A percentile compares a stretch with the other conserved stretches of the same genome.
phyloP scores from a whole-genome alignment of 2,329 filamentous ascomycete genomes.

The Arthroderma sp. region DNA sequence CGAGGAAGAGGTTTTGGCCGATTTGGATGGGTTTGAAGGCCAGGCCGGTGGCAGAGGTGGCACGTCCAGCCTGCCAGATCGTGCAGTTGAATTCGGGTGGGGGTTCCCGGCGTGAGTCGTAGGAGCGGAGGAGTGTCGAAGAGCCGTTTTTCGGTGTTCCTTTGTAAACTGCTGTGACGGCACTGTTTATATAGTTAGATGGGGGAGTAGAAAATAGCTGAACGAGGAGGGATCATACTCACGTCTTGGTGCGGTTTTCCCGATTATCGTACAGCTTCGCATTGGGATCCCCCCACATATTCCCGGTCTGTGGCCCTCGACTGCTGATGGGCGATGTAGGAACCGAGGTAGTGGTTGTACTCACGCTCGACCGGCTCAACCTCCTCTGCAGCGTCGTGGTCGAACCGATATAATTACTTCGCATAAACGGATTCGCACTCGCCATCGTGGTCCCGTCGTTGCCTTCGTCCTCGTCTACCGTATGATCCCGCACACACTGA shows the following conservation, averaged over 20 bases:
- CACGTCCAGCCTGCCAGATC: constrained; percentile 92
- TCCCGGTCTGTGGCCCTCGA: constrained; percentile 29
- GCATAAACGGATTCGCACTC: constrained; percentile 4
- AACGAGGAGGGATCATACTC: constrained; percentile 29
- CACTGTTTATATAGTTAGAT: constrained; percentile 40
- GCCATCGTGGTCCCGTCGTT: constrained; percentile 49
- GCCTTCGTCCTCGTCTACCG: constrained; percentile 65
- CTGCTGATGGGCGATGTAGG: constrained; percentile 46
- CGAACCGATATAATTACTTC: background rate
- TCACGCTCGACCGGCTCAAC: constrained; percentile 66
- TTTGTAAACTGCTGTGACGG: constrained; percentile 82
- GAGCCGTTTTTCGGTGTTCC: constrained; percentile 58
- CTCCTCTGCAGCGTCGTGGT: constrained; percentile 43
- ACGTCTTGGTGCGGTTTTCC: constrained; percentile 84
- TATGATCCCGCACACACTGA: constrained; percentile 77
- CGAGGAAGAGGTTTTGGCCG: constrained; percentile 85
- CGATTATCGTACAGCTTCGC: constrained; percentile 77
- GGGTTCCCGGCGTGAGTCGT: constrained; percentile 86
- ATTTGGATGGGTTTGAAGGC: constrained; percentile 95
- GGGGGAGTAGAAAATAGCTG: too few species aligned
- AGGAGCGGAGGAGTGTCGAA: constrained; percentile 72
- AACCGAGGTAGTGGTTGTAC: constrained; percentile 64
- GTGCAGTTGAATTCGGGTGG: constrained; percentile 85
- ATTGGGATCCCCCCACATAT: constrained; percentile 62
- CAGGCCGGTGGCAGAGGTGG: constrained; percentile 80